phyloP scores from a whole-genome alignment of 495 filamentous ascomycete genomes.

The Penicillium subrubescens region DNA sequence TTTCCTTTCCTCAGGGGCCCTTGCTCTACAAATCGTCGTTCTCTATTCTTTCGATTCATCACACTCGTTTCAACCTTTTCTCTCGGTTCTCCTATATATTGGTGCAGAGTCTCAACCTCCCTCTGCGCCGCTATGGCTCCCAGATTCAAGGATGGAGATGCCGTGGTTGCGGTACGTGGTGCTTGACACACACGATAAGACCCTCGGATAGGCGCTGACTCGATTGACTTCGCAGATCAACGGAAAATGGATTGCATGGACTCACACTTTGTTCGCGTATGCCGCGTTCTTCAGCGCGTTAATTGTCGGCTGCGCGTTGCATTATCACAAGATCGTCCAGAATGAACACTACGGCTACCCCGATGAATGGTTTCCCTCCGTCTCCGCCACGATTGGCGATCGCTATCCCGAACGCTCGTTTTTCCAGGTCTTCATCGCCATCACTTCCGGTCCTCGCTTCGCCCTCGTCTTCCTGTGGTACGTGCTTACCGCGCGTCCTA shows the following conservation, averaged over 20 bases:
- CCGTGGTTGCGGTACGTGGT: constrained; percentile 68
- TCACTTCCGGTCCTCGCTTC: constrained; percentile 94
- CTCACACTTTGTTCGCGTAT: constrained; percentile 84
- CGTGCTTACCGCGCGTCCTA: constrained; percentile 76
- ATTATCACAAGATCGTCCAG: constrained; percentile 96
- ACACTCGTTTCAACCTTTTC: constrained; percentile 40
- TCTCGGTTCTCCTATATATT: constrained; percentile 20
- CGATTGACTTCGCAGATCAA: constrained; percentile 57
- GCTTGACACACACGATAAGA: constrained; percentile 20
- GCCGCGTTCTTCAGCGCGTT: constrained; percentile 91
- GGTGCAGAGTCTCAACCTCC: constrained; percentile 22
- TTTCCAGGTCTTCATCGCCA: constrained; percentile 95
- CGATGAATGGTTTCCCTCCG: constrained; percentile 98
- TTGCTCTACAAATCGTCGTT: constrained; percentile 24
- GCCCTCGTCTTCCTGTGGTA: constrained; percentile 92
- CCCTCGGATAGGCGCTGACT: constrained; percentile 16
- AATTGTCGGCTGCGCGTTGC: constrained; percentile 78
- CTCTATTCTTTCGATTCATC: constrained; percentile 33
- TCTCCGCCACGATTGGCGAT: constrained; percentile 98
- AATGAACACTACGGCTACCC: constrained; percentile 98
- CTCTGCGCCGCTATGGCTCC: constrained; percentile 64
- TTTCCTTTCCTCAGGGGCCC: constrained; percentile 41
- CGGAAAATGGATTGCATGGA: constrained; percentile 89
- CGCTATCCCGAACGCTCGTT: constrained; percentile 95
- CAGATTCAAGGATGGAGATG: constrained; percentile 87